Percentiles rank a stretch among this genome's conserved stretches.
Conservation (phyloP, 2,329 filamentous ascomycete genomes). For the Lasiodiplodia gonubiensis region DNA sequence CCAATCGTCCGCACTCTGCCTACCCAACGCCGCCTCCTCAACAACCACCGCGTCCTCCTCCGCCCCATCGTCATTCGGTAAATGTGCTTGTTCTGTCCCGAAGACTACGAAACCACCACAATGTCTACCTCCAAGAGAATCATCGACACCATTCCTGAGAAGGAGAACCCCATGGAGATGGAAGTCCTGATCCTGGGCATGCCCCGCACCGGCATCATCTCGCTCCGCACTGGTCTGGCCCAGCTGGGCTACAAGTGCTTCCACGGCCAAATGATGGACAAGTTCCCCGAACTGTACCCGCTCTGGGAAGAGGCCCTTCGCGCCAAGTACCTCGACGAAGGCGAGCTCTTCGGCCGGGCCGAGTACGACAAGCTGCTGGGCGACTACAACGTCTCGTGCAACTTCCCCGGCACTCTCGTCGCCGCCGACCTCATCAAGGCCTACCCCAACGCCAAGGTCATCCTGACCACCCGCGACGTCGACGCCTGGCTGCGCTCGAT, state of each 20-base stretch:
- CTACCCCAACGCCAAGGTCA: constrained; percentile 33
- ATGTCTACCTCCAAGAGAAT: too few relatives aligned
- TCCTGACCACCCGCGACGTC: constrained; percentile 29
- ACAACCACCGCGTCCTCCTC: neutral
- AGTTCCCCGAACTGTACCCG: neutral
- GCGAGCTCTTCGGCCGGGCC: neutral
- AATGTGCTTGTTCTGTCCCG: neutral
- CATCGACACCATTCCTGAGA: too few relatives aligned
- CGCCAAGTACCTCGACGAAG: neutral
- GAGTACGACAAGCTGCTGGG: neutral
- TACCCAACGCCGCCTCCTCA: neutral
- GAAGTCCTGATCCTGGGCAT: neutral
- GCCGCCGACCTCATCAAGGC: constrained; percentile 16
- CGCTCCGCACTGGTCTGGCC: neutral
- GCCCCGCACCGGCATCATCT: neutral
- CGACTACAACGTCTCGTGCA: neutral
- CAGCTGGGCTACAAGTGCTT: neutral
- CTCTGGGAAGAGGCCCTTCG: neutral
- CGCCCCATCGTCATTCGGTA: neutral
- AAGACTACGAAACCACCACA: too few relatives aligned
- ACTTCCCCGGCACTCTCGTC: neutral
- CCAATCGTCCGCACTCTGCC: neutral
- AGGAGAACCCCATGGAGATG: neutral
- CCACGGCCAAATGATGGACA: neutral
- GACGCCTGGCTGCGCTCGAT: constrained; percentile 16